A percentile compares a stretch with the other conserved stretches of the same genome.
phyloP scores from a whole-genome alignment of 2,329 filamentous ascomycete genomes.

The Claviceps sp. region DNA sequence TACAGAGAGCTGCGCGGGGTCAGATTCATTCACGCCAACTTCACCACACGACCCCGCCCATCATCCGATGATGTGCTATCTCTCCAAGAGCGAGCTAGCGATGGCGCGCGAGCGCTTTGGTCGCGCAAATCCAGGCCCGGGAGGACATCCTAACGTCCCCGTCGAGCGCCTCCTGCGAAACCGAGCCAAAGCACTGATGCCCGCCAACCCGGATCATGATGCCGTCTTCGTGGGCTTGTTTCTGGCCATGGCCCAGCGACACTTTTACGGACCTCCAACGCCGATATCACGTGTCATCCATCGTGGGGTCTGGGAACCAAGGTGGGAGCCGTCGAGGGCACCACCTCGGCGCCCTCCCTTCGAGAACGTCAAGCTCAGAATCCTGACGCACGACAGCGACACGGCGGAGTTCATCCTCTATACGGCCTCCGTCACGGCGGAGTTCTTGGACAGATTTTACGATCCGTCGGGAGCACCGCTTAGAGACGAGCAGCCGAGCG shows the following conservation, averaged over 20 bases:
- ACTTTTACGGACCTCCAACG: constrained; percentile 28
- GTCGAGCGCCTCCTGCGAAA: constrained; percentile 34
- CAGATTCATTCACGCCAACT: constrained; percentile 6
- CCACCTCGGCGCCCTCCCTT: constrained; percentile 22
- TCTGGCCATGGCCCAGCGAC: constrained; percentile 42
- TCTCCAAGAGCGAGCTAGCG: constrained; percentile 33
- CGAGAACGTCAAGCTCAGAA: constrained; percentile 33
- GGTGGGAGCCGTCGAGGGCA: constrained; percentile 11
- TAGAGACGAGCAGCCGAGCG: constrained; percentile 13
- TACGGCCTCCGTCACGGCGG: constrained; percentile 31
- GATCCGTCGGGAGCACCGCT: constrained; percentile 28
- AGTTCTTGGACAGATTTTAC: constrained; percentile 37
- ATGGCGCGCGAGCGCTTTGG: constrained; percentile 34
- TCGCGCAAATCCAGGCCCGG: constrained; percentile 28
- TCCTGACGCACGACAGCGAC: constrained; percentile 37
- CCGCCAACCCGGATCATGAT: constrained; percentile 36
- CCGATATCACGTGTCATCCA: constrained; percentile 5
- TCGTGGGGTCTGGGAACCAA: constrained; percentile 11
- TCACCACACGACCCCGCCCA: constrained; percentile 11
- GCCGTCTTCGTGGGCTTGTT: constrained; percentile 38
- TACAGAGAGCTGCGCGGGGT: constrained; percentile 17
- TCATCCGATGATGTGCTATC: constrained; percentile 29
- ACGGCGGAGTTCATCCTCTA: constrained; percentile 40
- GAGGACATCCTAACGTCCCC: constrained; percentile 28
- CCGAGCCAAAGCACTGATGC: constrained; percentile 33